Conservation (phyloP, 2,329 filamentous ascomycete genomes). For the Metarhizium brunneum region DNA sequence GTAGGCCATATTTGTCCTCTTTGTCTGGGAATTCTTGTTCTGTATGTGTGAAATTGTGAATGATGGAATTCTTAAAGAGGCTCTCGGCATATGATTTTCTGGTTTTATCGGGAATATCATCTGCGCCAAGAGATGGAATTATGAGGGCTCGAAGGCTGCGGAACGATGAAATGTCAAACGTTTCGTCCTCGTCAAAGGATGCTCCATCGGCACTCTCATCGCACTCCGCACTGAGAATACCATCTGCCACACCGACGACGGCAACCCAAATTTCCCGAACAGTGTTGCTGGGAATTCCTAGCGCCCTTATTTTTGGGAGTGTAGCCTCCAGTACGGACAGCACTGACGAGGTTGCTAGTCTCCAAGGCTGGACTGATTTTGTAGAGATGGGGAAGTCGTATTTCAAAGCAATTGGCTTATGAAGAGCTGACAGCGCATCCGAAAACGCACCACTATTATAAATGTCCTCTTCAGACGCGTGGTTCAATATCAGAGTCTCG, state of each 20-base stretch:
- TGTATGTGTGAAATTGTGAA: slow-evolving; percentile 52
- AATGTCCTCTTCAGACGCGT: slow-evolving; percentile 55
- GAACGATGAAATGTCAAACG: slow-evolving; percentile 74
- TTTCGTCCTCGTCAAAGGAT: slow-evolving; percentile 58
- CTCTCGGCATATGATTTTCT: slow-evolving; percentile 63
- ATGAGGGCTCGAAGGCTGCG: slow-evolving; percentile 59
- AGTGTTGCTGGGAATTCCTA: slow-evolving; percentile 33
- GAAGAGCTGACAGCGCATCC: slow-evolving; percentile 56
- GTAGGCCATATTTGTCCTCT: slow-evolving; percentile 41
- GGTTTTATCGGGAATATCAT: slow-evolving; percentile 54
- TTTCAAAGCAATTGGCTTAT: slow-evolving; percentile 64
- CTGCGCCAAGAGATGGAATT: slow-evolving; percentile 61
- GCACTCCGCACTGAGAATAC: slow-evolving; percentile 60
- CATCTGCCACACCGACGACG: slow-evolving; percentile 55
- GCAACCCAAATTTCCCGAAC: slow-evolving; percentile 59
- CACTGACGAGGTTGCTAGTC: slow-evolving; percentile 62
- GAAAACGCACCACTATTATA: slow-evolving; percentile 60
- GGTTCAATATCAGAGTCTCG: slow-evolving; percentile 47
- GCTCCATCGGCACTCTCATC: slow-evolving; percentile 33
- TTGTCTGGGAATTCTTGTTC: slow-evolving; percentile 46
- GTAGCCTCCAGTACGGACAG: slow-evolving; percentile 59
- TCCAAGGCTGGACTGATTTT: slow-evolving; percentile 67
- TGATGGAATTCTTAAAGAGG: slow-evolving; percentile 73
- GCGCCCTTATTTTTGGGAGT: slow-evolving; percentile 48
- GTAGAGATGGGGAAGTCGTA: slow-evolving; percentile 68